phyloP scores from a whole-genome alignment of 169 alveolate genomes.

The Plasmodium blacklocki region DNA sequence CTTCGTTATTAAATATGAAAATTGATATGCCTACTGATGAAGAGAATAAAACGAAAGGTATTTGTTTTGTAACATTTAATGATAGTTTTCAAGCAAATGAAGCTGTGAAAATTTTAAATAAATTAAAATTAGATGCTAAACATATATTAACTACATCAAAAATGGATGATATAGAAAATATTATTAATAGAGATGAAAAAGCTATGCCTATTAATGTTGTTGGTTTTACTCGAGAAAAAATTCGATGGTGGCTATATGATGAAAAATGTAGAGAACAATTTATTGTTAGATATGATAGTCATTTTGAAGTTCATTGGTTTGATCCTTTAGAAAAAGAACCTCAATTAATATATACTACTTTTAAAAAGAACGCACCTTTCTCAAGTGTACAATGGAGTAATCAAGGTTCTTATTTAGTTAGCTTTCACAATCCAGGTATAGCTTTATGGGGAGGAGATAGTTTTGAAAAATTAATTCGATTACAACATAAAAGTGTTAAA shows the following conservation, averaged over 20 bases:
- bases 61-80: constrained; percentile 78
- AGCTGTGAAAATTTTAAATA: constrained; percentile 65
- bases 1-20: constrained; percentile 71
- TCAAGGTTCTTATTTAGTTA: constrained; percentile 91
- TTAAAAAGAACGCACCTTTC: constrained; percentile 91
- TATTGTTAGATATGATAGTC: constrained; percentile 89
- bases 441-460: constrained; percentile 92
- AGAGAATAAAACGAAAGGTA: constrained; percentile 77
- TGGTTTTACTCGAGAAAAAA: constrained; percentile 90
- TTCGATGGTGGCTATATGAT: constrained; percentile 90
- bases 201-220: constrained; percentile 73
- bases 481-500: constrained; percentile 92
- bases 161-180: constrained; percentile 74
- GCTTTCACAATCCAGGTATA: constrained; percentile 92
- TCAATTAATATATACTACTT: constrained; percentile 88
- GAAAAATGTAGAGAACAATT: constrained; percentile 90
- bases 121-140: constrained; percentile 66
- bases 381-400: constrained; percentile 93
- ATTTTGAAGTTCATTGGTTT: constrained; percentile 91
- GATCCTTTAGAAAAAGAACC: constrained; percentile 92
- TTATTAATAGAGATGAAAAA: constrained; percentile 57
- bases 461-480: constrained; percentile 88
- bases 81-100: constrained; percentile 81
- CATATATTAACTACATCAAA: constrained; percentile 66
- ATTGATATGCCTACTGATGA: constrained; percentile 79